These are phyloP conservation scores for Colletotrichum musicola DNA, from an alignment of 2,329 filamentous ascomycete genomes.

Conservation along the genomic window DNA sequence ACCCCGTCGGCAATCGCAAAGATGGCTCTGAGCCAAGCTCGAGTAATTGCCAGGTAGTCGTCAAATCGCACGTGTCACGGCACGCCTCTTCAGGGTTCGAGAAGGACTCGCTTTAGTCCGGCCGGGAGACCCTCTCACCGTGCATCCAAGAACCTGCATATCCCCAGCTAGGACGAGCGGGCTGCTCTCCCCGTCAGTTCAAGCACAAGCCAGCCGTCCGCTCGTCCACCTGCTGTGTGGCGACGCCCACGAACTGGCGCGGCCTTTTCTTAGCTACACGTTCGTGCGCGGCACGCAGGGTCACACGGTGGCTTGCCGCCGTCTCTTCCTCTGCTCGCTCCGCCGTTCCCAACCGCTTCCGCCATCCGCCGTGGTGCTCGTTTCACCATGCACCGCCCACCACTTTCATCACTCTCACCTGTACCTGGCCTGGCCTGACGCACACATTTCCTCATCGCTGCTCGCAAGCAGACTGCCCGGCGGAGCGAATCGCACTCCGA, in stretches of 20 bases:
- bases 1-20: not conserved
- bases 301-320: slow-evolving; percentile 33
- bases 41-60: not conserved
- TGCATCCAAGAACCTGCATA: not conserved
- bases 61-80: not conserved
- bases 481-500: no score
- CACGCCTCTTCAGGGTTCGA: not conserved
- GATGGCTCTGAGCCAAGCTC: not conserved
- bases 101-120: not conserved
- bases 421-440: not conserved
- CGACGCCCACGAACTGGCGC: slow-evolving; percentile 10
- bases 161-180: slow-evolving; percentile 9
- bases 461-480: no score
- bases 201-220: slow-evolving; percentile 23
- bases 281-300: slow-evolving; percentile 22
- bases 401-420: slow-evolving; percentile 1
- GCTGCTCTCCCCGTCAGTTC: slow-evolving; percentile 2
- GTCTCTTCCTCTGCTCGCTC: slow-evolving; percentile 8
- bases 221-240: not conserved
- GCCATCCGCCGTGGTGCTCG: not conserved
- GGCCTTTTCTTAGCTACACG: slow-evolving; percentile 26
- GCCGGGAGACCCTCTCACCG: slow-evolving; percentile 6
- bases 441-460: no score
- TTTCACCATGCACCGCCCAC: slow-evolving; percentile 31
- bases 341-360: slow-evolving; percentile 9